These are phyloP conservation scores for Rhododendron ovatum DNA, from an alignment of 148 eudicot species.

Conservation along the genomic window DNA sequence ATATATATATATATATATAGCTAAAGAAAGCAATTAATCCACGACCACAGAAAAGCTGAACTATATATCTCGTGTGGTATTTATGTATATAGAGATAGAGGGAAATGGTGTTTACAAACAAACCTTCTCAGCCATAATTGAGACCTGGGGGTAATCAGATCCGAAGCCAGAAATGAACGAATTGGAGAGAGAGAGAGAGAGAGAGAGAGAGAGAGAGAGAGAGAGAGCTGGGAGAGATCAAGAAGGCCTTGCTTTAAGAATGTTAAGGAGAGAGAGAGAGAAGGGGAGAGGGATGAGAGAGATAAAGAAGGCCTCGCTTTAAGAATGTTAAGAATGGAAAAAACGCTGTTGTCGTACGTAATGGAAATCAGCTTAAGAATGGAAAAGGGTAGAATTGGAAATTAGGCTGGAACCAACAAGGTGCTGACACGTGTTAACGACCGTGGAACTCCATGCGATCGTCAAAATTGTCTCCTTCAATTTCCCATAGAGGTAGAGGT, in stretches of 20 bases:
- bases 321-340: not conserved
- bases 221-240: not conserved
- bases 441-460: no score
- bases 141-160: not conserved
- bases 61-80: not conserved
- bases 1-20: no score
- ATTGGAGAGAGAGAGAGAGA: not conserved
- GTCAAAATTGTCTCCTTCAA: not conserved
- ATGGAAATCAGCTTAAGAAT: no score
- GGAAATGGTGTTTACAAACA: not conserved
- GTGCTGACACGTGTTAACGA: no score
- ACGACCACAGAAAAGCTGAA: not conserved
- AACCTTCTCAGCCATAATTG: conserved; percentile 9
- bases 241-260: not conserved
- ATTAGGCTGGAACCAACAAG: not conserved
- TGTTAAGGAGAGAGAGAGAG: no score
- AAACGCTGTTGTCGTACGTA: no score
- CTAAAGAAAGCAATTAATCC: not conserved
- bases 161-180: no score
- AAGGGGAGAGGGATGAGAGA: not conserved
- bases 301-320: not conserved
- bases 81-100: not conserved
- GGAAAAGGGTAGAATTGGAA: not conserved
- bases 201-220: not conserved
- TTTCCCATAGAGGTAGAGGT: not conserved